Evolutionary conservation across 2,329 filamentous ascomycete genomes (phyloP), one percentile per base, ranked within the genome.

Genomic region (Fusarium hostae): DNA sequence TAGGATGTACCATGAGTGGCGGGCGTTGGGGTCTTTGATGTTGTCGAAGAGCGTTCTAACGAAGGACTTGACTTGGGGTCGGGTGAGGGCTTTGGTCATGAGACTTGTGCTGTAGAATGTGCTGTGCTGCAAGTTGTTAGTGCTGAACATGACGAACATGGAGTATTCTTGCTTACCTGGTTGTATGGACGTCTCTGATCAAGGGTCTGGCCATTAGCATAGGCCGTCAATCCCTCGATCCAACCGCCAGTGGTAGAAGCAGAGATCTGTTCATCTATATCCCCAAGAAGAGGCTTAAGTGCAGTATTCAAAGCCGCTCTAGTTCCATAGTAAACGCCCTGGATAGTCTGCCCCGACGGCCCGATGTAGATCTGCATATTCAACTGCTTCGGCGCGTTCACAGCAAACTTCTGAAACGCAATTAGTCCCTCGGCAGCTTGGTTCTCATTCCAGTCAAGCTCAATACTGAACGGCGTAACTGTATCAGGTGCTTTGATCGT

Each of bases 101-200:
- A 81, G 63, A 30, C 78, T 79, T 6, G 76, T 78, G 11, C 70
- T 77, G 55, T 80, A 80, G 20, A 79, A 78, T 4, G 70, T 77
- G 30, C 72, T 75, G 39, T 75, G 74, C 79, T 80, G n/a, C 2
- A 3, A 18, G 5, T 3, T 20, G 50, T 76, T 22, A 77, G 64
- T 30, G 9, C 6, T 11, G 3, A 3, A 6, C 26, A 5, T 8
- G 11, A 10, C 9, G 9, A 16, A 15, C 2, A 4, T 30, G 5
- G 5, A 4, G 15, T 11, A 34, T 9, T 11, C 9, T 3, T 26
- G 32, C 57, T 32, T 60, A 77, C 77, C 66, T 59, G 47, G 16
- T 74, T 62, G 15, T 79, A 75, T 1, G 78, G 74, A 9, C 72
- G 69, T 7, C 75, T 76, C 37, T 77, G 74, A 20, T 76, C 73